Base-by-base conservation (phyloP, 129 eudicot species). In the Heracleum sosnowskyi region DNA sequence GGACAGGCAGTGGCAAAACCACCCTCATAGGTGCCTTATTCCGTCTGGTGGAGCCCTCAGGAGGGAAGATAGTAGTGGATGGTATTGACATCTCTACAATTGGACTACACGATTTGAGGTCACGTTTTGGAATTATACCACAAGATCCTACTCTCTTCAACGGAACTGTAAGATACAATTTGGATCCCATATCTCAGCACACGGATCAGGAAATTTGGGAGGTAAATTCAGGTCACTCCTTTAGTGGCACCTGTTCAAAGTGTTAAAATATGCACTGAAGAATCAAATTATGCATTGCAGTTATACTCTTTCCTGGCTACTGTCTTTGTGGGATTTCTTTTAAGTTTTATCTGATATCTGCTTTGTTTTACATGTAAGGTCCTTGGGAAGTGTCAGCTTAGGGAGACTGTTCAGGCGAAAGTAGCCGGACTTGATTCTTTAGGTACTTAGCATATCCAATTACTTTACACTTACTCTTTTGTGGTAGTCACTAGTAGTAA, bases 1-100 rank as follows among this genome's bases (percentile, higher is more conserved):
- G 97, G 63, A 91, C 93, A 9, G 97, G 93, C 29, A 89, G 97
- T 76, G 97, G 97, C 47, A 91, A 91, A 81, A 87, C 91, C n/a
- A 91, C 97, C 64, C 88, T 91, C 11, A 87, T 89, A 4, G 81
- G 90, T 49, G 93, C 93, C 9, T 70, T 91, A 35, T 91, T 91
- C 73, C 91, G 97, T 46, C 81, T 91, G 69, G 97, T 91, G 74
- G 97, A 91, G 76, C 93, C 97, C 11, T 45, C 82, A 2, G 87
- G 86, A 20, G 97, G 97, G 62, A 91, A 57, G 86, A 87, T 91
- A 63, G 24, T 89, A 3, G 86, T 91, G 16, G 97, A 91, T 69
- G 93, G 90, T 31, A 78, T 89, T 16, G 90, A 91, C 75, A 91
- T 91, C 33, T 87, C 87, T 17, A 76, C 74, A 47, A 84, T 91